phyloP scores from a whole-genome alignment of 179 eudicot genomes.

The Silene noctiflora region DNA sequence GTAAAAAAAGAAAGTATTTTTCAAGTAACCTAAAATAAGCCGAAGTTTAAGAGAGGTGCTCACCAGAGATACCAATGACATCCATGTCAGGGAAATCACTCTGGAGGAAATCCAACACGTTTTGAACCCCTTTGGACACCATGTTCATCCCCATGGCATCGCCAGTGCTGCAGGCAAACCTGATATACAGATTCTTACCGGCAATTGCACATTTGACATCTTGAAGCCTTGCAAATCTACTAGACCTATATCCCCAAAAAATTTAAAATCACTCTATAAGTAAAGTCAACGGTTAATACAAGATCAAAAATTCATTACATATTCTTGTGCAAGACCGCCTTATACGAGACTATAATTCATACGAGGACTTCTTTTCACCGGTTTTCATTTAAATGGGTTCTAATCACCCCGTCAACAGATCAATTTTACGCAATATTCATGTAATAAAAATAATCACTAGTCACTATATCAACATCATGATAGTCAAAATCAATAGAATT shows the following conservation, averaged over 20 bases:
- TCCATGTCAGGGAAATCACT: slow-evolving; percentile 49
- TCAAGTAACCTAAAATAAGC: no score
- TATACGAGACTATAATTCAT: no score
- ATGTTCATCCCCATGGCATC: slow-evolving; percentile 20
- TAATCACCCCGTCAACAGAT: no score
- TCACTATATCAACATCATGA: slow-evolving; percentile 1
- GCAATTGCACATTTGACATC: slow-evolving; percentile 37
- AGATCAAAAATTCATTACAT: no score
- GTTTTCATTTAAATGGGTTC: no score
- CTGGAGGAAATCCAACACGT: slow-evolving; percentile 41
- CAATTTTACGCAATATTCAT: neutral
- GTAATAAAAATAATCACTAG: neutral
- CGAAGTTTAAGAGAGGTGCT: slow-evolving; percentile 3
- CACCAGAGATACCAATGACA: slow-evolving; percentile 48
- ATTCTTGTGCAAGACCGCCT: no score
- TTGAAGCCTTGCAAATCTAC: slow-evolving; percentile 44
- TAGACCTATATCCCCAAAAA: slow-evolving; percentile 27
- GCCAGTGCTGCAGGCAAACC: slow-evolving; percentile 46
- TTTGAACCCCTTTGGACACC: slow-evolving; percentile 53
- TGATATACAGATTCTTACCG: slow-evolving; percentile 41
- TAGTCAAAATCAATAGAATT: neutral
- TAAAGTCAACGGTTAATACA: neutral
- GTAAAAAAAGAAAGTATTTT: no score
- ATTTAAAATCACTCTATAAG: neutral
- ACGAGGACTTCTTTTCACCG: no score